phyloP scores from a whole-genome alignment of 805 yeast species.

The Metschnikowia borealis region DNA sequence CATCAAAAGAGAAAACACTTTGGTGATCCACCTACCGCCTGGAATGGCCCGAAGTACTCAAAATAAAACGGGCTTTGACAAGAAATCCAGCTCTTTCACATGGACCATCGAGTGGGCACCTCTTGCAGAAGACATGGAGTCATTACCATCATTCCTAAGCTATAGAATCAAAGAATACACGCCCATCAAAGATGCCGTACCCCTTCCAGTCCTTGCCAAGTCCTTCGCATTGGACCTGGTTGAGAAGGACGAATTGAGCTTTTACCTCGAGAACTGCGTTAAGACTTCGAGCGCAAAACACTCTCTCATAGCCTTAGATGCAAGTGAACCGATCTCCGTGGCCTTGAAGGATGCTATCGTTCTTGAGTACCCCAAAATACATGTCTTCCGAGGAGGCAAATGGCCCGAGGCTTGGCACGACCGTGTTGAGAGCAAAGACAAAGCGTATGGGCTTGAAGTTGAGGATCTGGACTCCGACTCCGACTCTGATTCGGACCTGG shows the following conservation, averaged over 20 bases:
- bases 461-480: constrained; percentile 1
- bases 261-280: constrained; percentile 34
- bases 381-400: constrained; percentile 27
- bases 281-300: constrained; percentile 7
- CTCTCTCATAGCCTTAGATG: constrained; percentile 37
- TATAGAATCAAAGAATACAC: constrained; percentile 39
- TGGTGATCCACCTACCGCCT: constrained; percentile 56
- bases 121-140: constrained; percentile 26
- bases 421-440: constrained; percentile 22
- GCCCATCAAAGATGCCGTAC: constrained; percentile 37
- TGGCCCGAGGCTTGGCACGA: constrained; percentile 20
- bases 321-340: constrained; percentile 39
- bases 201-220: constrained; percentile 30
- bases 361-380: constrained; percentile 74
- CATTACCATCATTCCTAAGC: constrained; percentile 36
- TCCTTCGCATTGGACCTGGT: constrained; percentile 11
- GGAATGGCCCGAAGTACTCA: constrained; percentile 68
- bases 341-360: constrained; percentile 55
- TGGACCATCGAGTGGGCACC: constrained; percentile 82
- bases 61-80: constrained; percentile 71
- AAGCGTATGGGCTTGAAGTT: constrained; percentile 6
- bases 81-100: constrained; percentile 51
- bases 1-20: constrained; percentile 58
- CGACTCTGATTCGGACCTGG: constrained; percentile 6
- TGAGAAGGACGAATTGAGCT: constrained; percentile 25